Base-by-base conservation (phyloP, 495 filamentous ascomycete species). In the Xanthoparmelia taractica region DNA sequence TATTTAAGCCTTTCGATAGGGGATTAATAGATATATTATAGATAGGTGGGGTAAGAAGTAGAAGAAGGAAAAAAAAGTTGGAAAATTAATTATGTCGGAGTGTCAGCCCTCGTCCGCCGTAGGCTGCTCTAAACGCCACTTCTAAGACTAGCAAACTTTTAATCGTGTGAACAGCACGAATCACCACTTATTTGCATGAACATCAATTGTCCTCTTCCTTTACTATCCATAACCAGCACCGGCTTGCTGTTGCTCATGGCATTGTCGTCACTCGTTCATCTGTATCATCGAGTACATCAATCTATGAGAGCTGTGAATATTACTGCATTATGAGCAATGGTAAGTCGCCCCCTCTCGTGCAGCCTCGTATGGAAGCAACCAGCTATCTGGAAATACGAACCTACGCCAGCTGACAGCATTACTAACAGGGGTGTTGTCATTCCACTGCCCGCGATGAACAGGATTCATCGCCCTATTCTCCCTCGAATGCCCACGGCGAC, bases 381-480 rank as follows among this genome's bases (percentile, higher is more conserved):
- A 40, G 59, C 47, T 34, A 43, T n/a, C 11, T n/a, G 7, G 29
- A 27, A 64, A 52, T 52, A 25, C 33, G 20, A 48, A 17, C 31
- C 18, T 11, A 38, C n/a, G 55, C 13, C 34, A 34, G 27, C 62
- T 67, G 31, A 67, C 10, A 0, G 18, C 15, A 25, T 38, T 13
- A 41, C 18, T 10, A 38, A 34, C 47, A 70, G 68, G 68, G 68
- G 15, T 70, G 68, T 57, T 70, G 68, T 55, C 61, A 68, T 17
- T 70, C 68, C 15, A 66, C 64, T 54, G 40, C 66, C 6, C 59
- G 56, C 33, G 36, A 57, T 60, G 63, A 67, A 29, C 52, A 57
- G 47, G 59, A 63, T 40, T 65, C 63, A 29, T 65, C 61, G 17
- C 68, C 68, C 18, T 69, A 69, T 37, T 57, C 59, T n/a, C 57